Evolutionary conservation across 2,329 filamentous ascomycete genomes (phyloP).

Genomic region (Karstenula rhodostoma): DNA sequence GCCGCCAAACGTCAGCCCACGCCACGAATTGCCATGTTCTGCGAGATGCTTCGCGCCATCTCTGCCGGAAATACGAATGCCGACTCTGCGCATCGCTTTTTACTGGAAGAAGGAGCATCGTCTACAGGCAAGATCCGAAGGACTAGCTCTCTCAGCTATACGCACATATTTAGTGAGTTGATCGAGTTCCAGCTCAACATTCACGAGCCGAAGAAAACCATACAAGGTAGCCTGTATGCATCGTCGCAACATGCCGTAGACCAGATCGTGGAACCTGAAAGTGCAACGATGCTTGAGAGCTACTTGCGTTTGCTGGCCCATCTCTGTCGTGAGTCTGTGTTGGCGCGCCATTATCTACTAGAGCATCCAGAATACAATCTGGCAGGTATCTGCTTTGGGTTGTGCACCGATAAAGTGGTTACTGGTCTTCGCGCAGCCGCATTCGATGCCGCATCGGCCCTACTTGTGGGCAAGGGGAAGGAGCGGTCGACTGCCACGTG

Average conservation of each 20-base stretch:
- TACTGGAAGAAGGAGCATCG: conserved; percentile 79
- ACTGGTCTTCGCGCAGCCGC: conserved; percentile 82
- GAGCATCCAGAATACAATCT: conserved; percentile 72
- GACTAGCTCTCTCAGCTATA: conserved; percentile 87
- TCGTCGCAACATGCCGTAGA: conserved; percentile 46
- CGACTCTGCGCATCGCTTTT: conserved; percentile 83
- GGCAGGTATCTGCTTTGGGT: conserved; percentile 76
- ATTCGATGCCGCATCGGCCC: conserved; percentile 77
- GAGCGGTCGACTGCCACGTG: conserved; percentile 78
- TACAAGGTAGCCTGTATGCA: conserved; percentile 64
- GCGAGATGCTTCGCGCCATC: conserved; percentile 91
- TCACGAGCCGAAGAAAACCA: conserved; percentile 73
- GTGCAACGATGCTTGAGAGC: conserved; percentile 94
- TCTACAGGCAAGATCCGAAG: conserved; percentile 80
- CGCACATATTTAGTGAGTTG: conserved; percentile 90
- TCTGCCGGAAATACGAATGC: conserved; percentile 85
- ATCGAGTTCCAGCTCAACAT: conserved; percentile 83
- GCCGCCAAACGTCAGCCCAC: conserved; percentile 94
- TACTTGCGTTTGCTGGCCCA: conserved; percentile 90
- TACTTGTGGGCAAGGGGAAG: conserved; percentile 77
- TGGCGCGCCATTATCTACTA: conserved; percentile 77
- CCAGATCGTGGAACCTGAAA: conserved; percentile 85
- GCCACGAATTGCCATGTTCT: conserved; percentile 94
- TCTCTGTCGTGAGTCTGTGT: conserved; percentile 76
- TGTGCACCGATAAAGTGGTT: conserved; percentile 80